Evolutionary conservation across 495 filamentous ascomycete species (phyloP).

Genomic region (Viridothelium virens): DNA sequence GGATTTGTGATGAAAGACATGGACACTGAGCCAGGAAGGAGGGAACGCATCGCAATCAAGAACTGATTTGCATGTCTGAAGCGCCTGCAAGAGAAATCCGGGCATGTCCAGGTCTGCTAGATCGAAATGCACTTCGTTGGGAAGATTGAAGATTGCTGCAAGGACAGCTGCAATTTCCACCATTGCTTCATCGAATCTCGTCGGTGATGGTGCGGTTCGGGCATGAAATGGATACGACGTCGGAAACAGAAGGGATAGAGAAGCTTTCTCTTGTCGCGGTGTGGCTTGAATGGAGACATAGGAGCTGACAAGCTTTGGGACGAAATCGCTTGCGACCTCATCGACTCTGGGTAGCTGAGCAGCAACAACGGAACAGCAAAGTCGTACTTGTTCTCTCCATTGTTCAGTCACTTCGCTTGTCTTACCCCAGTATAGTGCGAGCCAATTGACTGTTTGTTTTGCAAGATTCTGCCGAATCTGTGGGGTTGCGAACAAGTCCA

Average conservation of each 20-base stretch:
- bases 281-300: slow-evolving; percentile 67
- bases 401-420: slow-evolving; percentile 65
- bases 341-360: slow-evolving; percentile 70
- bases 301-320: slow-evolving; percentile 83
- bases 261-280: slow-evolving; percentile 55
- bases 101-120: slow-evolving; percentile 69
- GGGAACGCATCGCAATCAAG: slow-evolving; percentile 87
- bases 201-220: slow-evolving; percentile 52
- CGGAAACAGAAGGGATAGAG: slow-evolving; percentile 81
- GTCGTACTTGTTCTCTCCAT: slow-evolving; percentile 85
- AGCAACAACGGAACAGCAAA: slow-evolving; percentile 85
- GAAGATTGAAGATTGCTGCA: slow-evolving; percentile 66
- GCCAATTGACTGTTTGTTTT: slow-evolving; percentile 79
- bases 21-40: slow-evolving; percentile 78
- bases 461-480: slow-evolving; percentile 66
- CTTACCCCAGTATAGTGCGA: slow-evolving; percentile 89
- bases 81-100: slow-evolving; percentile 60
- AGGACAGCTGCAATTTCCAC: slow-evolving; percentile 84
- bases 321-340: slow-evolving; percentile 75
- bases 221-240: slow-evolving; percentile 82
- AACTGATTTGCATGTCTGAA: slow-evolving; percentile 82
- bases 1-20: slow-evolving; percentile 91
- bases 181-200: slow-evolving; percentile 77
- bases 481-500: slow-evolving; percentile 68
- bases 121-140: slow-evolving; percentile 58